phyloP scores from a whole-genome alignment of 1,139 yeast genomes.

The Protomyces inouyei region DNA sequence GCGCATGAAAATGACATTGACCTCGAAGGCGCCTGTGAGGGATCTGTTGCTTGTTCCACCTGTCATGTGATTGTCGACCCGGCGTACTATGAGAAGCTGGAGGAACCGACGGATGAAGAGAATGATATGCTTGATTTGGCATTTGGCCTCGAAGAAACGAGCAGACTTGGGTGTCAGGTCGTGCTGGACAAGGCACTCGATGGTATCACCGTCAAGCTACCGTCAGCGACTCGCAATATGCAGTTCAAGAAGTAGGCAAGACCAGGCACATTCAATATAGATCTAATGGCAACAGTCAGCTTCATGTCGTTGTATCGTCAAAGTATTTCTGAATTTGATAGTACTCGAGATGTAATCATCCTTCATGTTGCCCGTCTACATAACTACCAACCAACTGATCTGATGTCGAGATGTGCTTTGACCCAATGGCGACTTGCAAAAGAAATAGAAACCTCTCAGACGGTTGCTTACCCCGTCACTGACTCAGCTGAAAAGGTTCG shows the following conservation, averaged over 20 bases:
- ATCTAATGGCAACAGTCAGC: neutral
- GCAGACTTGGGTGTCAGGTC: conserved; percentile 92
- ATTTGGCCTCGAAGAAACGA: conserved; percentile 59
- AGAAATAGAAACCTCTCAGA: conserved; percentile 6
- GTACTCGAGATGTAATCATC: neutral
- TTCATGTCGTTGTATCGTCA: neutral
- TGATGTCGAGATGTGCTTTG: neutral
- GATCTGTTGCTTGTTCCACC: conserved; percentile 97
- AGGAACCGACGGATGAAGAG: conserved; percentile 96
- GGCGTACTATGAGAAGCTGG: conserved; percentile 79
- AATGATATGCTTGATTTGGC: conserved; percentile 98
- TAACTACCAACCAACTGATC: neutral
- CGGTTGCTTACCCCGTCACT: conserved; percentile 27
- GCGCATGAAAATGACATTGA: conserved; percentile 92
- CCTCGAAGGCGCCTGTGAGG: conserved; percentile 98
- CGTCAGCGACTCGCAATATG: conserved; percentile 28
- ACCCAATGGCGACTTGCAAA: neutral
- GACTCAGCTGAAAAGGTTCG: conserved; percentile 26
- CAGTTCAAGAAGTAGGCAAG: neutral
- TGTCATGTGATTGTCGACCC: conserved; percentile 97
- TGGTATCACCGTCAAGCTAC: conserved; percentile 63
- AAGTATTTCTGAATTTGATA: neutral
- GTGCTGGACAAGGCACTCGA: conserved; percentile 83
- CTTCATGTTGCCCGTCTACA: neutral
- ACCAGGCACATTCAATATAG: too few relatives aligned